Evolutionary conservation across 129 eudicot species (phyloP).

Genomic region (Tagetes patula): DNA sequence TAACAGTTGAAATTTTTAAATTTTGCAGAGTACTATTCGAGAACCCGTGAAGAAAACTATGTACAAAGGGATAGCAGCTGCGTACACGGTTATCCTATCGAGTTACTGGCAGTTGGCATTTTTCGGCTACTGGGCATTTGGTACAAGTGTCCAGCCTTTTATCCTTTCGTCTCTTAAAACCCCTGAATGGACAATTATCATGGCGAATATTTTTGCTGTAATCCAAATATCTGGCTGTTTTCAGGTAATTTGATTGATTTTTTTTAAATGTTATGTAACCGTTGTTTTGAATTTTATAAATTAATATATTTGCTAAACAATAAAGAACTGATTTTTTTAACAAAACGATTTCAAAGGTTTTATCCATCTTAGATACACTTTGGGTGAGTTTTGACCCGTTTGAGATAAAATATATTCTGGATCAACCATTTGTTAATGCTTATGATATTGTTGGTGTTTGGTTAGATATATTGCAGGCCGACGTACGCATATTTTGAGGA

Average conservation of each 20-base stretch:
- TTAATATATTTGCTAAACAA: background rate
- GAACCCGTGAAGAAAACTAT: constrained; percentile 54
- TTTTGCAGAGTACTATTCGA: constrained; percentile 43
- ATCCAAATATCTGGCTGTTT: constrained; percentile 59
- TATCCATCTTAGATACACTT: background rate
- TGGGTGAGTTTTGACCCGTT: background rate
- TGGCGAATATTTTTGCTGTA: constrained; percentile 59
- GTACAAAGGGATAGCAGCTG: constrained; percentile 60
- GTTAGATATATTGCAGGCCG: constrained; percentile 58
- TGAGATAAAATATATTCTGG: background rate
- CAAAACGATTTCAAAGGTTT: background rate
- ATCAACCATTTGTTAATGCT: background rate
- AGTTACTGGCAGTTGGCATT: constrained; percentile 60
- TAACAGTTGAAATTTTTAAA: background rate
- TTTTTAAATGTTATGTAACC: background rate
- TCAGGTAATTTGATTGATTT: constrained; percentile 35
- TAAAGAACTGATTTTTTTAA: background rate
- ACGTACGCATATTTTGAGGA: constrained; percentile 51
- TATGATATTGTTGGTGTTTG: background rate
- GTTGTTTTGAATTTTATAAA: background rate
- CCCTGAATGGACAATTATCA: constrained; percentile 48
- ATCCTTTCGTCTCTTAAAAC: constrained; percentile 51
- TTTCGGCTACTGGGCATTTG: constrained; percentile 55
- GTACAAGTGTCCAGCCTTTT: constrained; percentile 46
- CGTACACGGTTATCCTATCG: constrained; percentile 42